Percentiles rank a stretch among this genome's conserved stretches.
These are phyloP conservation scores for Hibiscus syriacus DNA, from an alignment of 345 rosid species.

Conservation along the genomic window DNA sequence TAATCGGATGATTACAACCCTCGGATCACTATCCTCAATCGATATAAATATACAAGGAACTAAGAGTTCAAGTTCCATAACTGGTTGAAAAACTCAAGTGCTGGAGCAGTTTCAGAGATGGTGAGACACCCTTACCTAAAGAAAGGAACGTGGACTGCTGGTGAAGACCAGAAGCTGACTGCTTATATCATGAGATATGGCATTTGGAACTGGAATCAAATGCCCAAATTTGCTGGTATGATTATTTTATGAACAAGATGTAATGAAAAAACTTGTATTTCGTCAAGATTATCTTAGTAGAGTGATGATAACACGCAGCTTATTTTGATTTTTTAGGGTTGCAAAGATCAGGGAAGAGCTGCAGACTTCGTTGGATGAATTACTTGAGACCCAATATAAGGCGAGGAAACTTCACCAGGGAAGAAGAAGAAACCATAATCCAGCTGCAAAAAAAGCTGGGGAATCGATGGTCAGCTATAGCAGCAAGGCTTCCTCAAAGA, in stretches of 20 bases:
- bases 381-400: slow-evolving; percentile 16
- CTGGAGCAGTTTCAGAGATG: neutral
- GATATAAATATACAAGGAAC: neutral
- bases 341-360: neutral
- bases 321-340: neutral
- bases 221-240: slow-evolving; percentile 30
- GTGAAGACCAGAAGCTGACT: slow-evolving; percentile 26
- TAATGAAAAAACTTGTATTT: neutral
- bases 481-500: neutral
- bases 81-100: neutral
- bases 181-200: slow-evolving; percentile 28
- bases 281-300: neutral
- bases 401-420: slow-evolving; percentile 41
- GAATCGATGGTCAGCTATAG: slow-evolving; percentile 17
- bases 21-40: neutral
- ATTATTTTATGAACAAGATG: neutral
- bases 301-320: neutral
- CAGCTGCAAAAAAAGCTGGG: slow-evolving; percentile 36
- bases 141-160: slow-evolving; percentile 26
- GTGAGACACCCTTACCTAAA: slow-evolving; percentile 6
- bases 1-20: neutral
- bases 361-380: neutral
- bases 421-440: slow-evolving; percentile 43
- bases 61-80: neutral
- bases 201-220: slow-evolving; percentile 30